phyloP scores from a whole-genome alignment of 768 basidiomycete species.

The Hortiboletus campestris region DNA sequence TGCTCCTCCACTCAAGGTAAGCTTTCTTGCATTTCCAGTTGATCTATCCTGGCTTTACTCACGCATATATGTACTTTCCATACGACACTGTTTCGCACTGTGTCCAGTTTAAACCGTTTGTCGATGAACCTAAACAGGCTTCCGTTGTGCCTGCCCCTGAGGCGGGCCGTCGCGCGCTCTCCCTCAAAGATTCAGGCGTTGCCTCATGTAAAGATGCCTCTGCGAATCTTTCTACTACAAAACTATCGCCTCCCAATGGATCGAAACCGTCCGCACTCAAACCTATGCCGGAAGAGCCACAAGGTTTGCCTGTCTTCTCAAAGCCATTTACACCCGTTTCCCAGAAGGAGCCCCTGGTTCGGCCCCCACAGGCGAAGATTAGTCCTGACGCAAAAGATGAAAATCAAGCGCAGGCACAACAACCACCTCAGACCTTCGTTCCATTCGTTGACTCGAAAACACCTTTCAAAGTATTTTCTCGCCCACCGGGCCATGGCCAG shows the following conservation, averaged over 20 bases:
- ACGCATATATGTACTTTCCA: conserved; percentile 1
- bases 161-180: conserved; percentile 42
- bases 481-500: conserved; percentile 48
- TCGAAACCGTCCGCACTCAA: conserved; percentile 30
- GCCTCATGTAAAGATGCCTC: conserved; percentile 17
- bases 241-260: conserved; percentile 24
- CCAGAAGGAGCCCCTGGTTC: conserved; percentile 34
- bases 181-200: conserved; percentile 45
- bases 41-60: conserved; percentile 3
- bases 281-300: conserved; percentile 36
- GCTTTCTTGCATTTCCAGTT: not conserved
- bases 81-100: not conserved
- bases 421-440: conserved; percentile 37
- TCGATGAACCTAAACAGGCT: conserved; percentile 51
- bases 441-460: conserved; percentile 40
- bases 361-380: conserved; percentile 22
- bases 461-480: conserved; percentile 66
- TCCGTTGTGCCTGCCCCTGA: conserved; percentile 33
- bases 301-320: conserved; percentile 47
- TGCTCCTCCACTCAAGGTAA: conserved; percentile 24
- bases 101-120: conserved; percentile 63
- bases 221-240: conserved; percentile 20
- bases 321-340: conserved; percentile 65
- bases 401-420: conserved; percentile 14
- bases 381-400: conserved; percentile 20